These are phyloP conservation scores for Malassezia slooffiae DNA, from an alignment of 1,284 basidiomycete genomes.

Conservation along the genomic window DNA sequence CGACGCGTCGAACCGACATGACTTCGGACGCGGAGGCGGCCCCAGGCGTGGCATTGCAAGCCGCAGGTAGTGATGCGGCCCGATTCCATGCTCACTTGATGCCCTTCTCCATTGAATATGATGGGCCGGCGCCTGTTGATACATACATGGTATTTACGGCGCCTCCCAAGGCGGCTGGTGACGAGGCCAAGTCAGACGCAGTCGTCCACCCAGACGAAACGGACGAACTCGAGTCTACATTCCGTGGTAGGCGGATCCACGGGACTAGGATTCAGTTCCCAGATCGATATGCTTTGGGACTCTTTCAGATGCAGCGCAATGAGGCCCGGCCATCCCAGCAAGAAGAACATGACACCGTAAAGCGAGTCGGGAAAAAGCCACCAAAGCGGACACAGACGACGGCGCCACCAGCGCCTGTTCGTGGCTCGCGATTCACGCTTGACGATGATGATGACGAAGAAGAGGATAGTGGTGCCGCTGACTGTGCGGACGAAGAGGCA, in stretches of 20 bases:
- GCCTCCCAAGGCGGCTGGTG: too few relatives aligned
- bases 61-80: too few relatives aligned
- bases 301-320: slow-evolving; percentile 3
- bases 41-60: too few relatives aligned
- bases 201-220: too few relatives aligned
- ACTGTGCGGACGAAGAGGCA: too few relatives aligned
- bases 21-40: too few relatives aligned
- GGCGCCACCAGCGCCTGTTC: slow-evolving; percentile 1
- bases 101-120: slow-evolving; percentile 14
- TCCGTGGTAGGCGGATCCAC: slow-evolving; percentile 8
- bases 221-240: too few relatives aligned
- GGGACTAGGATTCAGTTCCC: slow-evolving; percentile 1
- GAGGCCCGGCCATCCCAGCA: too few relatives aligned
- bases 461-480: not conserved
- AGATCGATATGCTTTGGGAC: not conserved
- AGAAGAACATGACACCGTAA: too few relatives aligned
- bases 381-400: not conserved
- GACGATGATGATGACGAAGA: slow-evolving; percentile 12
- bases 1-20: too few relatives aligned
- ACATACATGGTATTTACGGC: slow-evolving; percentile 7
- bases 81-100: slow-evolving; percentile 12
- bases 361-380: not conserved
- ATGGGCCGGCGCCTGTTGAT: slow-evolving; percentile 10
- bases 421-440: slow-evolving; percentile 5
- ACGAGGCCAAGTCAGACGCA: too few relatives aligned